phyloP scores from a whole-genome alignment of 2,329 filamentous ascomycete genomes.

The Fusarium sp. region DNA sequence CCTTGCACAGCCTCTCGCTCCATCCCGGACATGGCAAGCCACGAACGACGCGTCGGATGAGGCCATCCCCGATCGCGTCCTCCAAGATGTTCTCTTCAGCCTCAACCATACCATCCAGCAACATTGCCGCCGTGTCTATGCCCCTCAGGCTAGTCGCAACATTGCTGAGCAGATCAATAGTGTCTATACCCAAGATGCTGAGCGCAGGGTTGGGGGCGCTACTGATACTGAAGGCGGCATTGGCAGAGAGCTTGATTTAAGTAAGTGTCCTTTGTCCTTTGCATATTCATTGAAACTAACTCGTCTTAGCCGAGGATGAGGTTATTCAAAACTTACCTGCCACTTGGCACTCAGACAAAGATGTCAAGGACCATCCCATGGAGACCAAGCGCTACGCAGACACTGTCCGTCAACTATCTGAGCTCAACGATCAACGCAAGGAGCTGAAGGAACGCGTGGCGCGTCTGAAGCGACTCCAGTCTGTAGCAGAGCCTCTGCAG shows the following conservation, averaged over 20 bases:
- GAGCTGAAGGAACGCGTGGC: conserved; percentile 55
- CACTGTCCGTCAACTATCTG: conserved; percentile 60
- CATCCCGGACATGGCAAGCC: conserved; percentile 64
- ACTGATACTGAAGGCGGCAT: conserved; percentile 54
- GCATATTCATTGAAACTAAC: not conserved
- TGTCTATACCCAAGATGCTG: conserved; percentile 65
- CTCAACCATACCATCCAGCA: conserved; percentile 72
- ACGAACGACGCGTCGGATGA: conserved; percentile 57
- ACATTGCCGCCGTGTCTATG: conserved; percentile 73
- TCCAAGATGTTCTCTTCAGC: conserved; percentile 67
- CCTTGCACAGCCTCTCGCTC: conserved; percentile 68
- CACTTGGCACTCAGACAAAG: conserved; percentile 58
- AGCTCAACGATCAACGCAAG: conserved; percentile 57
- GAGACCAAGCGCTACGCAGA: conserved; percentile 65
- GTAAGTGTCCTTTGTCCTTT: conserved; percentile 45
- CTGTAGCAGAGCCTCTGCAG: conserved; percentile 59
- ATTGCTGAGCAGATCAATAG: conserved; percentile 78
- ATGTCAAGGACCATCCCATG: conserved; percentile 52
- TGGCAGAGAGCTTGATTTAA: conserved; percentile 57
- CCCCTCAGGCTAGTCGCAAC: conserved; percentile 74
- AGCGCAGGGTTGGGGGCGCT: conserved; percentile 52
- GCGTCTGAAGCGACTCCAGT: conserved; percentile 61
- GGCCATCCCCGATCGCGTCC: conserved; percentile 58
- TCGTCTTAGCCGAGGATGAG: conserved; percentile 52
- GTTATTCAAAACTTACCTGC: conserved; percentile 60